A percentile compares a stretch with the other conserved stretches of the same genome.
phyloP scores from a whole-genome alignment of 768 basidiomycete genomes.

The Strobilomyces dryophilus region DNA sequence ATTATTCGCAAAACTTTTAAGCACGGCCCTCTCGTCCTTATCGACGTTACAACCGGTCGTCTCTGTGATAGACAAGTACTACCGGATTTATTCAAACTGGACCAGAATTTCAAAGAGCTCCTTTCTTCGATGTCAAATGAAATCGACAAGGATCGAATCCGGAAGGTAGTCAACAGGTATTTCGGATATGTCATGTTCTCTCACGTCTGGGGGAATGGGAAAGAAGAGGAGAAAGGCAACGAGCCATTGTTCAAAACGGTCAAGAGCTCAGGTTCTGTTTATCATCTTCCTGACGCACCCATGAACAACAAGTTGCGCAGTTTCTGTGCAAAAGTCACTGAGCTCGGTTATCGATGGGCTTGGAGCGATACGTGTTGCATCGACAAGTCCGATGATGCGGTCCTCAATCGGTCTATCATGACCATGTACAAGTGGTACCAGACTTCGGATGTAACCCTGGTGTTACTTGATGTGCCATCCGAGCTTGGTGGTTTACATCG shows the following conservation, averaged over 20 bases:
- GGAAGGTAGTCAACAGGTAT: neutral
- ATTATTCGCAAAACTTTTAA: neutral
- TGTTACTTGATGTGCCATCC: neutral
- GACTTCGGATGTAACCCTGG: neutral
- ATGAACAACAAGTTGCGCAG: neutral
- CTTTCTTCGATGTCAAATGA: neutral
- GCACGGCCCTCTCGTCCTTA: neutral
- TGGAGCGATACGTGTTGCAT: neutral
- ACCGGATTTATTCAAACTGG: neutral
- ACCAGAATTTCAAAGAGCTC: neutral
- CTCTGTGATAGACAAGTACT: neutral
- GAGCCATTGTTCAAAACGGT: neutral
- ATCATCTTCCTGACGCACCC: neutral
- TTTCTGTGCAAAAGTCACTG: neutral
- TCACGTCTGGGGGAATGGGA: neutral
- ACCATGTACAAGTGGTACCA: slow-evolving; percentile 2
- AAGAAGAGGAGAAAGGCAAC: neutral
- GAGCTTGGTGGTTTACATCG: neutral
- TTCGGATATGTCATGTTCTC: too few species aligned
- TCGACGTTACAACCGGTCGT: too few species aligned
- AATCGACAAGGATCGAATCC: neutral
- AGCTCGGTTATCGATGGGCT: neutral
- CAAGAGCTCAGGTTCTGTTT: neutral
- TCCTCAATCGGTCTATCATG: neutral
- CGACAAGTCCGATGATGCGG: neutral